phyloP scores from a whole-genome alignment of 345 rosid genomes.

The Mangifera indica region DNA sequence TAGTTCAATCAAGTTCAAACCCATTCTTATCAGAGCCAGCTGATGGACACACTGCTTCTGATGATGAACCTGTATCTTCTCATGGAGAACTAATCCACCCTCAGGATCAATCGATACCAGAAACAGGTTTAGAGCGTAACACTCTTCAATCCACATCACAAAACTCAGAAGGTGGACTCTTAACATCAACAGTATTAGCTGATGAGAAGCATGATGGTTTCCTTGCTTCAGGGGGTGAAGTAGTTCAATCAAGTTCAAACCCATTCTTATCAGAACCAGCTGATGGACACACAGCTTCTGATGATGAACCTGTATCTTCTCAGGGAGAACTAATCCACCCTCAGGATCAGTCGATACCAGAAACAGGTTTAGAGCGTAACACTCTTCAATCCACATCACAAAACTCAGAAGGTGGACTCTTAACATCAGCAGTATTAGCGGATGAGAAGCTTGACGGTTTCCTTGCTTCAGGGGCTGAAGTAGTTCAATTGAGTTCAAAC shows the following conservation, averaged over 20 bases:
- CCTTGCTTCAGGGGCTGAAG: slow-evolving; percentile 28
- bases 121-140: too few relatives aligned
- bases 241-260: slow-evolving; percentile 27
- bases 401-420: slow-evolving; percentile 33
- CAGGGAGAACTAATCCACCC: too few relatives aligned
- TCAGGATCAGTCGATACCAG: too few relatives aligned
- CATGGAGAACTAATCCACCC: slow-evolving; percentile 24
- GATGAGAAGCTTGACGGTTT: slow-evolving; percentile 31
- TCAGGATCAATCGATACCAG: slow-evolving; percentile 24
- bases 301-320: slow-evolving; percentile 24
- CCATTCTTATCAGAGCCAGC: slow-evolving; percentile 19
- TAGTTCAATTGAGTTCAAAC: too few relatives aligned
- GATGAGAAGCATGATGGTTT: slow-evolving; percentile 31
- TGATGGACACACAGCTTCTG: slow-evolving; percentile 24
- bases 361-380: too few relatives aligned
- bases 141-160: too few relatives aligned
- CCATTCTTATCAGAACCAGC: slow-evolving; percentile 19
- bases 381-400: too few relatives aligned
- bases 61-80: slow-evolving; percentile 24
- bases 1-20: slow-evolving; percentile 27
- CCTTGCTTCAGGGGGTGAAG: slow-evolving; percentile 29
- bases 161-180: slow-evolving; percentile 33
- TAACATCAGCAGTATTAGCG: slow-evolving; percentile 25
- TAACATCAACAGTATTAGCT: slow-evolving; percentile 25
- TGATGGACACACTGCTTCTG: slow-evolving; percentile 24